Conservation (phyloP, 78 protist species). For the Planoprotostelium fungivorum region DNA sequence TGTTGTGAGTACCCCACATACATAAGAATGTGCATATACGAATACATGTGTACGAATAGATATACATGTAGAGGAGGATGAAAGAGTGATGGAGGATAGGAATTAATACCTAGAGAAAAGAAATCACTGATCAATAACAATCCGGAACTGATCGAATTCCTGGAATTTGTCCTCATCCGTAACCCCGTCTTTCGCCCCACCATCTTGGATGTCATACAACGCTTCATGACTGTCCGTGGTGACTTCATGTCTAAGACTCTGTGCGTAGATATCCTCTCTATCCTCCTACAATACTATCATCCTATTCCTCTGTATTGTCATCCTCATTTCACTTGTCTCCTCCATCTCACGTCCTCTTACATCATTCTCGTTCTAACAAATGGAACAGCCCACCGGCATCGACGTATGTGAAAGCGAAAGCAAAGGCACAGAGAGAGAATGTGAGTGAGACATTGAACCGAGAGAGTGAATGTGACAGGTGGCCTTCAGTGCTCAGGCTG, state of each 20-base stretch:
- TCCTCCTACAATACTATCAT: constrained; percentile 17
- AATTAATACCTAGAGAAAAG: constrained; percentile 40
- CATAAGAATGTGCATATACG: constrained; percentile 3
- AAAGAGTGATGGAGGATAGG: too few relatives aligned
- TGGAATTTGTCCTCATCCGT: constrained; percentile 70
- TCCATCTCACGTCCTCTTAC: constrained; percentile 15
- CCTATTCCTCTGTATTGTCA: background rate
- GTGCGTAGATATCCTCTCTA: constrained; percentile 16
- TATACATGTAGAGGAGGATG: too few relatives aligned
- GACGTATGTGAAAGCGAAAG: constrained; percentile 28
- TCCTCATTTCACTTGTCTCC: background rate
- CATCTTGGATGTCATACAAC: constrained; percentile 33
- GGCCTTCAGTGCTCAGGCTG: too few relatives aligned
- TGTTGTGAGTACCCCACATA: background rate
- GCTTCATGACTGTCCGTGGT: constrained; percentile 19
- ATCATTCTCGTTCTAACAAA: constrained; percentile 50
- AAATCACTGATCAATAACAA: constrained; percentile 25
- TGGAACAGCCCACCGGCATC: constrained; percentile 18
- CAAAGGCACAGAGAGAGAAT: background rate
- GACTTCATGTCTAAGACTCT: background rate
- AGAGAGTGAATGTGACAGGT: too few relatives aligned
- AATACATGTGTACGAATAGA: background rate
- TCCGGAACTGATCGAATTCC: constrained; percentile 53
- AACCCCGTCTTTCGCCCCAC: constrained; percentile 74
- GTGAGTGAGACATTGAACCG: background rate